Evolutionary conservation across 305 asterid species (phyloP).

Genomic region (Solanum aculeatissimum): DNA sequence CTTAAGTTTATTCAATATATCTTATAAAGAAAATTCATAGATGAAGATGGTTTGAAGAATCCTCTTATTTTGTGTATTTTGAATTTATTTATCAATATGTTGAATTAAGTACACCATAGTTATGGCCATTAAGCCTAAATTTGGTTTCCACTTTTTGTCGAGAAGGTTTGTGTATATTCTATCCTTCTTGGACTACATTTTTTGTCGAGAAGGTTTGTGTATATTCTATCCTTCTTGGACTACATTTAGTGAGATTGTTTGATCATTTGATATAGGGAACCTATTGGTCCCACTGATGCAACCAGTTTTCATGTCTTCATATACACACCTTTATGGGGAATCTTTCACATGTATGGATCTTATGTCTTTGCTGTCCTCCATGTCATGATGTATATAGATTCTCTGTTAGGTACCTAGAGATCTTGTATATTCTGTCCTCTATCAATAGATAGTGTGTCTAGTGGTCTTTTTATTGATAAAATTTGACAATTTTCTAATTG

Average conservation of each 20-base stretch:
- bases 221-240: accelerated
- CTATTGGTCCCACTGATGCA: neutral
- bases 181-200: neutral
- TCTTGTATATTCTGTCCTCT: neutral
- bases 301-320: neutral
- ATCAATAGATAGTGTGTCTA: neutral
- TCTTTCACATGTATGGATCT: neutral
- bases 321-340: neutral
- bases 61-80: neutral
- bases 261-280: neutral
- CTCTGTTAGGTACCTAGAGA: neutral
- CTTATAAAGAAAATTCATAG: neutral
- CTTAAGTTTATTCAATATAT: neutral
- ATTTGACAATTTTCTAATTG: neutral
- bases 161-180: accelerated
- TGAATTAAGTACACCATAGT: neutral
- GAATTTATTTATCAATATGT: neutral
- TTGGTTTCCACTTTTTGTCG: neutral
- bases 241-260: neutral
- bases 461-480: neutral
- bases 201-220: neutral
- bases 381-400: neutral
- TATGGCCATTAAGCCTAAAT: neutral
- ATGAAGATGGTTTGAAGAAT: neutral
- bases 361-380: neutral